Percentiles rank a stretch among this genome's conserved stretches.
These are phyloP conservation scores for Parathielavia appendiculata DNA, from an alignment of 495 filamentous ascomycete species.

Conservation along the genomic window DNA sequence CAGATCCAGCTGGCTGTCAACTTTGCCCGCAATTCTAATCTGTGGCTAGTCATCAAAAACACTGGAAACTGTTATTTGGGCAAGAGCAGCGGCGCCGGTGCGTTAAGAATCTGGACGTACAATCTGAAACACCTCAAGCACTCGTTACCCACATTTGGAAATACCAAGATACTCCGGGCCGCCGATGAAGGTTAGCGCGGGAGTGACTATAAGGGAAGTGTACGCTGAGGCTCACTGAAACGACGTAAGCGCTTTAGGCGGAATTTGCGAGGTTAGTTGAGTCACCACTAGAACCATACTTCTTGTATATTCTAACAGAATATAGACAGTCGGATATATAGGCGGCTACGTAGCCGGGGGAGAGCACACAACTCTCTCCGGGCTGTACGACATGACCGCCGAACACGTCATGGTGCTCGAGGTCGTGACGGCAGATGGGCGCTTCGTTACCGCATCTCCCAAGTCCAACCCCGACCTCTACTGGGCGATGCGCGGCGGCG, in stretches of 20 bases:
- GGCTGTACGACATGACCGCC: slow-evolving; percentile 39
- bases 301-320: too few species aligned
- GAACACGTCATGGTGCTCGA: slow-evolving; percentile 50
- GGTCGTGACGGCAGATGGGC: slow-evolving; percentile 54
- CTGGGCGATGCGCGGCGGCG: slow-evolving; percentile 58
- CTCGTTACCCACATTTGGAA: slow-evolving; percentile 36
- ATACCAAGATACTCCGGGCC: slow-evolving; percentile 37
- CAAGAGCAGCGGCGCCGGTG: slow-evolving; percentile 40
- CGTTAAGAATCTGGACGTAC: slow-evolving; percentile 57
- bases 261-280: not conserved
- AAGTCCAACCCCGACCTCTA: slow-evolving; percentile 52
- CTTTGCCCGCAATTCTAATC: slow-evolving; percentile 55
- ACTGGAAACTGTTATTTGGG: slow-evolving; percentile 50
- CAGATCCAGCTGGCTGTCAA: slow-evolving; percentile 56
- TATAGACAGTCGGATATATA: slow-evolving; percentile 45
- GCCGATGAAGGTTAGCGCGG: slow-evolving; percentile 45
- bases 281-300: not conserved
- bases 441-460: slow-evolving; percentile 49
- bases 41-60: slow-evolving; percentile 61
- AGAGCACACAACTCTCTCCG: slow-evolving; percentile 42
- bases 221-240: slow-evolving; percentile 45
- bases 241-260: not conserved
- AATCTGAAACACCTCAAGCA: slow-evolving; percentile 43
- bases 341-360: slow-evolving; percentile 52
- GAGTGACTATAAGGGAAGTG: slow-evolving; percentile 35